These are phyloP conservation scores for Penicillium pancosmium DNA, from an alignment of 495 filamentous ascomycete genomes.

Conservation along the genomic window DNA sequence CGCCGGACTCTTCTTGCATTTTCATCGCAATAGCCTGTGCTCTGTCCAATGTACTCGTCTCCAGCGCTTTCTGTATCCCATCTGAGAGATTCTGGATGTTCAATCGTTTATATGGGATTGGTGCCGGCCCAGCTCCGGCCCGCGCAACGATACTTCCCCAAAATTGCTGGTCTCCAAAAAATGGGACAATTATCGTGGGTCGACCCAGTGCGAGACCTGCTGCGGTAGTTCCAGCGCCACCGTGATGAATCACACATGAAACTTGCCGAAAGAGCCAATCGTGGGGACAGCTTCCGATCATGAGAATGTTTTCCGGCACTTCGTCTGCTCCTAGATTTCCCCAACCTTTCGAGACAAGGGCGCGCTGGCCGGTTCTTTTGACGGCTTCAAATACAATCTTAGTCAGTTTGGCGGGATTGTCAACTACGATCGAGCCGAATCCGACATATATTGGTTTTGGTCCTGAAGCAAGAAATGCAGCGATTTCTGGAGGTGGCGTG, in stretches of 20 bases:
- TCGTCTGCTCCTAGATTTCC: slow-evolving; percentile 68
- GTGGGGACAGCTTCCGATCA: slow-evolving; percentile 78
- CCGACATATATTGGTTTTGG: slow-evolving; percentile 79
- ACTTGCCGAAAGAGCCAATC: slow-evolving; percentile 82
- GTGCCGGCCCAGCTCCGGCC: slow-evolving; percentile 68
- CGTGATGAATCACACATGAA: slow-evolving; percentile 77
- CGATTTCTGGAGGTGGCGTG: slow-evolving; percentile 62
- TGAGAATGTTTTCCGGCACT: slow-evolving; percentile 67
- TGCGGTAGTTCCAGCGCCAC: slow-evolving; percentile 81
- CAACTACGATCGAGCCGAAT: slow-evolving; percentile 81
- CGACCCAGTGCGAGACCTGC: slow-evolving; percentile 68
- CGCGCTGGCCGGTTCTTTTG: slow-evolving; percentile 64
- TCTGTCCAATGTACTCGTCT: slow-evolving; percentile 54
- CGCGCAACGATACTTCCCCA: slow-evolving; percentile 79
- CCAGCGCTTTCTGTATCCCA: slow-evolving; percentile 60
- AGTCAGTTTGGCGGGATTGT: slow-evolving; percentile 70
- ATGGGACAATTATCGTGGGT: slow-evolving; percentile 78
- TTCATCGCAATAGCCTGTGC: slow-evolving; percentile 60
- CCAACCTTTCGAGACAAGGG: slow-evolving; percentile 81
- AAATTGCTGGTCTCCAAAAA: slow-evolving; percentile 85
- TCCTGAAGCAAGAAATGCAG: slow-evolving; percentile 63
- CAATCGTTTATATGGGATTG: slow-evolving; percentile 70
- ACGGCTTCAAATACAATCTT: slow-evolving; percentile 70
- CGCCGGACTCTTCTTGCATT: slow-evolving; percentile 68
- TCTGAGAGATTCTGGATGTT: slow-evolving; percentile 63